Conservation (phyloP, 495 filamentous ascomycete genomes). For the Massariosphaeria phaeospora region DNA sequence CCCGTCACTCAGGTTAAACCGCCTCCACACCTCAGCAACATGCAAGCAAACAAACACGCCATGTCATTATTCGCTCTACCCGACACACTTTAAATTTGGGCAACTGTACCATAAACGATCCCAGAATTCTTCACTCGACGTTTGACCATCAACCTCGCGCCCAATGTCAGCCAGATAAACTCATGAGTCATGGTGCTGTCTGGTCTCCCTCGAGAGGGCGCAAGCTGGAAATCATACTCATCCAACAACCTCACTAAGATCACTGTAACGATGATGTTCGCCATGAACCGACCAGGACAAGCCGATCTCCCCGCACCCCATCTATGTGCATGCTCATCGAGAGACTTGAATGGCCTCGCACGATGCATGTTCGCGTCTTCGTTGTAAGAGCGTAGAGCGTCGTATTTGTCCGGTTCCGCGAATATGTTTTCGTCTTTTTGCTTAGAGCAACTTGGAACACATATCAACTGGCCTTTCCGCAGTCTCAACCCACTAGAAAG, state of each 20-base stretch:
- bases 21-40: too few species aligned
- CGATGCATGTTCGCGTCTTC: background rate
- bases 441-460: background rate
- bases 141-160: too few species aligned
- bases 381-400: constrained; percentile 8
- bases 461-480: constrained; percentile 1
- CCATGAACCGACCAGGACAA: constrained; percentile 7
- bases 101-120: too few species aligned
- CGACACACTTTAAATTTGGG: too few species aligned
- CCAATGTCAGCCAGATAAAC: too few species aligned
- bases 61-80: too few species aligned
- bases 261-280: background rate
- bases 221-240: constrained; percentile 15
- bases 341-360: background rate
- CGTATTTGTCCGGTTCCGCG: constrained; percentile 3
- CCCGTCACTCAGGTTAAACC: too few species aligned
- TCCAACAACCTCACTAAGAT: constrained; percentile 10
- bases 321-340: background rate
- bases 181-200: too few species aligned
- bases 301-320: constrained; percentile 9
- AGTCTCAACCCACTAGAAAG: background rate
- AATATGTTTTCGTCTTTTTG: background rate
- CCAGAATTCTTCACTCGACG: too few species aligned
- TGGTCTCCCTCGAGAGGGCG: too few species aligned
- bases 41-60: too few species aligned